phyloP scores from a whole-genome alignment of 805 yeast genomes.

The Kazachstania martiniae region DNA sequence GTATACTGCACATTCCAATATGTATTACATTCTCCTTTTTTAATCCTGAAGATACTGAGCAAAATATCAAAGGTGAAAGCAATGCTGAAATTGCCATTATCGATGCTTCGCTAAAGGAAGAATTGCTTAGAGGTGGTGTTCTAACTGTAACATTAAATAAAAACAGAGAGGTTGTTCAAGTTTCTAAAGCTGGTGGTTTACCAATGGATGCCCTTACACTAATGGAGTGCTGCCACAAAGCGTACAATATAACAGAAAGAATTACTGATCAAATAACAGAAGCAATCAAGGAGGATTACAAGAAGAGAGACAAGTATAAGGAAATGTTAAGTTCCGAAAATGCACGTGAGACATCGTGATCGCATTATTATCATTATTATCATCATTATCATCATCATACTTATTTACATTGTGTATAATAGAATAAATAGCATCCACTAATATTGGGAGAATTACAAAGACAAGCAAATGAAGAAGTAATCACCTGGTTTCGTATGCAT shows the following conservation, averaged over 20 bases:
- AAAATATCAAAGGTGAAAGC: conserved; percentile 57
- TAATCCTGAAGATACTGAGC: conserved; percentile 54
- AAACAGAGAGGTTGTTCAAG: conserved; percentile 83
- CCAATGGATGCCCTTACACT: conserved; percentile 65
- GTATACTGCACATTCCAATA: conserved; percentile 80
- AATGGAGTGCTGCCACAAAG: conserved; percentile 57
- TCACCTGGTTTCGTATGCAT: too few relatives aligned
- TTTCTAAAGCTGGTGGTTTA: conserved; percentile 82
- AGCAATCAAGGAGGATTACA: conserved; percentile 45
- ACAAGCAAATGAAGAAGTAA: too few relatives aligned
- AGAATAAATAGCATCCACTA: too few relatives aligned
- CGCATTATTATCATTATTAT: neutral
- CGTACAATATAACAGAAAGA: conserved; percentile 49
- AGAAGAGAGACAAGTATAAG: conserved; percentile 32
- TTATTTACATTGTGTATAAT: too few relatives aligned
- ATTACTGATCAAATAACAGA: conserved; percentile 54
- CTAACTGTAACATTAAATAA: conserved; percentile 81
- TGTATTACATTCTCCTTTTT: conserved; percentile 84
- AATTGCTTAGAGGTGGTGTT: conserved; percentile 61
- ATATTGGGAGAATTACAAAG: too few relatives aligned
- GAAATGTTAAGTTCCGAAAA: conserved; percentile 27
- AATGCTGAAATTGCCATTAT: conserved; percentile 51
- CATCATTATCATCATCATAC: too few relatives aligned
- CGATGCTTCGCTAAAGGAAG: conserved; percentile 75
- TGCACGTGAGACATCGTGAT: conserved; percentile 20